Evolutionary conservation across 345 rosid species (phyloP), one percentile per base, ranked within the genome.

Genomic region (Viola odorata): DNA sequence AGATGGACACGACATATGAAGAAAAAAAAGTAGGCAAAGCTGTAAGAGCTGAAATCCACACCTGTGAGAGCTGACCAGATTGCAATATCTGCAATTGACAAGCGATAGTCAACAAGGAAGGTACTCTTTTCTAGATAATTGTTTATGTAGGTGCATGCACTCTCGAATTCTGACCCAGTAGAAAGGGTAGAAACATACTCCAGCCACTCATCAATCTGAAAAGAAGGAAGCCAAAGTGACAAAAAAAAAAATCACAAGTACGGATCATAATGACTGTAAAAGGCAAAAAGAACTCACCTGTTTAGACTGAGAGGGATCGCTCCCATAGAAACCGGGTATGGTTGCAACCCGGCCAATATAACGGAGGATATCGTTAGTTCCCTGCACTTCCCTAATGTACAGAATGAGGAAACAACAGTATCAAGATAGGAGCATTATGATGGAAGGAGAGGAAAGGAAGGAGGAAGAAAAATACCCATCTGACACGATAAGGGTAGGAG

Each of bases 51-150:
- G 37, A 38, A 67, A 38, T n/a, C 23, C 8, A 54, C 74, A 94
- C 97, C 97, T 60, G 91, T 77, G 37, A 94, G 85, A 64, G 83
- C 85, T 3, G 99, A 85, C 97, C 99, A 94, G 53, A 90, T 66
- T 12, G 89, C 96, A 56, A 90, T 69, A 58, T 88, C 99, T 12
- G 92, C 97, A 74, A 94, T 80, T 8, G 97, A 75, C 63, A 88
- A 77, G 64, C 53, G 72, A 66, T 86, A 55, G 7, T 84, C 96
- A 47, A 90, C 96, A n/a, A 88, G 62, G 58, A 88, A 84, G 23
- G 96, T 86, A 49, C 70, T 55, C 45, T 59, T 77, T 70, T 81
- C 72, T 50, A 90, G 75, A 60, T 80, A 78, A 66, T 54, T 70
- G 38, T 90, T 82, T 10, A 88, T 69, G 61, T 81, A 81, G 51